Base-by-base conservation (phyloP, 192 early-diverging fungal genomes). In the Podila clonocystis region DNA sequence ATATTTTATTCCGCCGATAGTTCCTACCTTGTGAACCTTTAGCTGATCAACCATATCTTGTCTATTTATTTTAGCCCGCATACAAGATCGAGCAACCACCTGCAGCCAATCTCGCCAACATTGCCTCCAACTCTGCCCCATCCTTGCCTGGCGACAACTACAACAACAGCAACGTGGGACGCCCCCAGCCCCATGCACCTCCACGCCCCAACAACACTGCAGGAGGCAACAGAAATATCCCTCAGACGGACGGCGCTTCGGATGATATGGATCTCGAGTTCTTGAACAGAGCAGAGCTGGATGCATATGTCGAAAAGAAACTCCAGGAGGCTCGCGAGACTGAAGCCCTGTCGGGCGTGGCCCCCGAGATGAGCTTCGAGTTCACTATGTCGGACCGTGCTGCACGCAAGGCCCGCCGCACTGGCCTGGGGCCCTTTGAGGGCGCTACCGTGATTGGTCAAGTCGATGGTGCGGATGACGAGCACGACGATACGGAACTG, bases 201-300 rank as follows among this genome's bases (percentile, higher is more conserved):
- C 71, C 73, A 29, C 62, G 75, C 31, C 31, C 52, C 30, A 72
- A 69, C 31, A 73, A 63, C 57, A 72, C 72, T 50, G 61, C 67
- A 29, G 83, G 76, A 8, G 70, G 70, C 66, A 88, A 91, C 84
- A 89, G 89, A 52, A 93, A 94, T 60, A 83, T 95, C 60, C 93
- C 94, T 63, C 89, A 91, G 69, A 69, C 85, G 3, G 89, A 90
- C 52, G 93, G 91, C 28, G 87, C 90, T 4, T 72, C 86, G 19
- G 88, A 87, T 33, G 83, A 68, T 41, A 89, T 92, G 66, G 93
- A 93, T 3, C 84, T 89, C 20, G 91, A 94, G 67, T 92, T 94
- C 69, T 92, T 94, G 67, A 89, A 89, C 36, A 72, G 58, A 20
- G 66, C 31, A 52, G 77, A 80, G 36, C 9, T 80, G 66, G 77